Percentiles rank a stretch among this genome's conserved stretches.
phyloP scores from a whole-genome alignment of 2,329 filamentous ascomycete genomes.

The Ramularia endophylla region DNA sequence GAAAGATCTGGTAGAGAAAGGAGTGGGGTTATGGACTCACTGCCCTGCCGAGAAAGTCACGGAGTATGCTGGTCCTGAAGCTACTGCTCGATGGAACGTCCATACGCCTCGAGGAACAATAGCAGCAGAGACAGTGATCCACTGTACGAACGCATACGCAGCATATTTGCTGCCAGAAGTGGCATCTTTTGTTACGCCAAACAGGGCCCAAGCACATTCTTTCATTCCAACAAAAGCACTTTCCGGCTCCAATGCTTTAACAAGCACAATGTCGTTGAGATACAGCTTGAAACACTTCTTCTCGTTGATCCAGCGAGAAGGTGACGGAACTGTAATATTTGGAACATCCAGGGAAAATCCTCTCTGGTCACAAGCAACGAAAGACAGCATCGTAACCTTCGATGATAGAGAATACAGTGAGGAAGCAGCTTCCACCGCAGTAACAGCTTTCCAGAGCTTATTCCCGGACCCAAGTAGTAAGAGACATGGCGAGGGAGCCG shows the following conservation, averaged over 20 bases:
- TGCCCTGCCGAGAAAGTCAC: constrained; percentile 32
- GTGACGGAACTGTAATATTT: constrained; percentile 41
- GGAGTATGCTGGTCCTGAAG: constrained; percentile 11
- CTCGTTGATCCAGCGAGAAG: constrained; percentile 42
- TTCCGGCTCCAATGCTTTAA: constrained; percentile 30
- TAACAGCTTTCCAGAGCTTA: constrained; percentile 31
- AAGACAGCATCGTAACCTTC: constrained; percentile 27
- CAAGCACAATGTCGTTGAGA: constrained; percentile 41
- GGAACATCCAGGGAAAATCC: constrained; percentile 41
- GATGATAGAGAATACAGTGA: constrained; percentile 38
- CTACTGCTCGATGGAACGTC: constrained; percentile 27
- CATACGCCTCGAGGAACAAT: constrained; percentile 32
- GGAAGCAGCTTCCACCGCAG: constrained; percentile 36
- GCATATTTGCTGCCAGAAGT: constrained; percentile 35
- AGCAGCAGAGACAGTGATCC: constrained; percentile 28
- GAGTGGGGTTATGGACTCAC: constrained; percentile 39
- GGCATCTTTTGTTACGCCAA: constrained; percentile 35
- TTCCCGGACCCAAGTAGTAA: constrained; percentile 27
- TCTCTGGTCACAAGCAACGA: constrained; percentile 17
- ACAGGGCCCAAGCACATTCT: constrained; percentile 41
- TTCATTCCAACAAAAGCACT: constrained; percentile 38
- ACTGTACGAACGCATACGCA: constrained; percentile 39
- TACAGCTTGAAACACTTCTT: constrained; percentile 46
- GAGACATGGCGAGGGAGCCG: constrained; percentile 40
- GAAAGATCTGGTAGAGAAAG: constrained; percentile 32